Base-by-base conservation (phyloP, 73 alveolate genomes). In the Effrenium voratum region DNA sequence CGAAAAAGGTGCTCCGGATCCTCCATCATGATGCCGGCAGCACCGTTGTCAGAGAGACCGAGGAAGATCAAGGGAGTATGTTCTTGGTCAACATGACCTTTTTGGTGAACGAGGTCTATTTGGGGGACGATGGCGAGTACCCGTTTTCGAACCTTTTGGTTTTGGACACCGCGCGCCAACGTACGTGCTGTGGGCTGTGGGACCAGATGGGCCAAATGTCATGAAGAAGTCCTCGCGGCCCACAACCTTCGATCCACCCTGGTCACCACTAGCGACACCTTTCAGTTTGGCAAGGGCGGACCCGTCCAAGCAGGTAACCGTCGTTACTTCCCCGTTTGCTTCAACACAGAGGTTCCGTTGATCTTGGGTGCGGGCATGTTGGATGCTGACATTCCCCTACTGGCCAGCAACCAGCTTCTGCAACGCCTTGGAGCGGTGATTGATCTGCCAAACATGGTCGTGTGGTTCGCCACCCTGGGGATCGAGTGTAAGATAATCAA, bases 111-210 rank as follows among this genome's bases (percentile, higher is more conserved):
- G n/a, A n/a, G n/a, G n/a, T n/a, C n/a, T n/a, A n/a, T n/a, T n/a
- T n/a, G n/a, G n/a, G n/a, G n/a, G n/a, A n/a, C n/a, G n/a, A n/a
- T n/a, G n/a, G n/a, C n/a, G n/a, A n/a, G n/a, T n/a, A n/a, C n/a
- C n/a, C n/a, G n/a, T n/a, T n/a, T n/a, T n/a, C n/a, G n/a, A n/a
- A n/a, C n/a, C n/a, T n/a, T n/a, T 0, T 76, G 86, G 43, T 76
- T 40, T 2, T 76, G 38, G 86, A 76, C 41, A 41, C 86, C 16
- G 86, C 32, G 0, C 43, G 86, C 15, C 86, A 76, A 41, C 86
- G 86, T 0, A 76, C 1, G 22, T 76, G 86, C 24, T 76, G 86
- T 41, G 86, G 86, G 86, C 24, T 76, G 86, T 41, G 86, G 86
- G 8, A 12, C 85, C 12, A 6, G 12, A 3, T 75, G 85, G 85